Evolutionary conservation across 2,329 filamentous ascomycete genomes (phyloP), one percentile per base, ranked within the genome.

Genomic region (Ceratocystiopsis minuta): DNA sequence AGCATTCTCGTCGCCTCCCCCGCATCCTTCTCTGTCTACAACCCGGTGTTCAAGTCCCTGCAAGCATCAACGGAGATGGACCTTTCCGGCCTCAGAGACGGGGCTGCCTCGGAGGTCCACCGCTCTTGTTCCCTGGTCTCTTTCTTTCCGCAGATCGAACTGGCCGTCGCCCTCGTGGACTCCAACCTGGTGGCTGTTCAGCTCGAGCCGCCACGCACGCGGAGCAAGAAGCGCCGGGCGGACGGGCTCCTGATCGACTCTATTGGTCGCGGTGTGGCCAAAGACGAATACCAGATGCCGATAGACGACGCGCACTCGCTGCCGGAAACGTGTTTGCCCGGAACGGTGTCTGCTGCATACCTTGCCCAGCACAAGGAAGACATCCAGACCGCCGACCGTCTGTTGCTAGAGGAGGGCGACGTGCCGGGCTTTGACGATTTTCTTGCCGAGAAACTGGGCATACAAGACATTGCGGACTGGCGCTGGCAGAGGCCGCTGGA

Each of bases 171-270:
- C 3, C 59, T 86, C 7, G 58, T 68, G n/a, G 72, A 72, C 31
- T 68, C 70, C 36, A 67, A 73, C 37, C 60, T 88, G 31, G 63
- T 84, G 15, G 79, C 74, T 1, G 65, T 86, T 40, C 80, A 85
- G 51, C 60, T 80, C n/a, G 73, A 79, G 52, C 68, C 70, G 2
- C 74, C 73, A 1, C 67, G 67, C 51, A 61, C 59, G 37, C 64
- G 70, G n/a, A 63, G 64, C 45, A 69, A 65, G 47, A 69, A 72
- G 56, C 64, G 69, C 34, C 68, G 68, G 34, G 61, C 64, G 1
- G 68, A 73, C 40, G 77, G 78, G 10, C 63, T 82, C 9, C 60
- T 87, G 20, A 78, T 82, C 32, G 80, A 87, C 53, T 80, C 80
- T 0, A 72, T 87, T 42, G 78, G 80, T 2, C 77, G 77, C 45